Percentiles rank a stretch among this genome's conserved stretches.
Conservation (phyloP, 768 basidiomycete species). For the Boletus patriciae region DNA sequence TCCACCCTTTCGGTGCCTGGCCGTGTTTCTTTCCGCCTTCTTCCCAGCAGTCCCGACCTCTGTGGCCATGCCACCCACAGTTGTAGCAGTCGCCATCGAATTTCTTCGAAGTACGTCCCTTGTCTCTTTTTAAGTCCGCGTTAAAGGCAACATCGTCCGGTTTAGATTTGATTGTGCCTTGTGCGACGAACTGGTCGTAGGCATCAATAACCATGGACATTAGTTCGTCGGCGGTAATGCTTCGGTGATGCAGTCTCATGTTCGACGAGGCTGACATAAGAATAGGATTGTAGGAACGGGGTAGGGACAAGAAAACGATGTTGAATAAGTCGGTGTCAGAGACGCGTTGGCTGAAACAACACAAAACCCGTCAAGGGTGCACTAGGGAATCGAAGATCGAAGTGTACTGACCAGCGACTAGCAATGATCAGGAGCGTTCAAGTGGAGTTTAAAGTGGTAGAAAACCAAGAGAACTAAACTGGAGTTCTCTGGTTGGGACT, state of each 20-base stretch:
- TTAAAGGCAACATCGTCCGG: not conserved
- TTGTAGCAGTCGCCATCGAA: not conserved
- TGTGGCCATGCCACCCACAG: conserved; percentile 7
- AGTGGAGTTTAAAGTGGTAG: no score
- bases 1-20: conserved; percentile 3
- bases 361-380: no score
- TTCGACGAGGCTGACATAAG: not conserved
- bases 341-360: no score
- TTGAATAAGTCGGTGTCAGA: not conserved
- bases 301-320: not conserved
- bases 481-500: no score
- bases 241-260: not conserved
- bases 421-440: no score
- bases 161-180: not conserved
- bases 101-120: not conserved
- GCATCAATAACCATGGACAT: not conserved
- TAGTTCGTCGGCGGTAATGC: not conserved
- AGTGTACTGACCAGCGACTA: no score
- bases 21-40: conserved; percentile 6
- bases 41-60: conserved; percentile 6
- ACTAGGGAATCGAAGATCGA: no score
- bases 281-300: not conserved
- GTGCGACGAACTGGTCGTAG: not conserved
- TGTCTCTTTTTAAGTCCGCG: not conserved
- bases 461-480: no score